Conservation (phyloP, 441 rosid species). For the California macrophylla region DNA sequence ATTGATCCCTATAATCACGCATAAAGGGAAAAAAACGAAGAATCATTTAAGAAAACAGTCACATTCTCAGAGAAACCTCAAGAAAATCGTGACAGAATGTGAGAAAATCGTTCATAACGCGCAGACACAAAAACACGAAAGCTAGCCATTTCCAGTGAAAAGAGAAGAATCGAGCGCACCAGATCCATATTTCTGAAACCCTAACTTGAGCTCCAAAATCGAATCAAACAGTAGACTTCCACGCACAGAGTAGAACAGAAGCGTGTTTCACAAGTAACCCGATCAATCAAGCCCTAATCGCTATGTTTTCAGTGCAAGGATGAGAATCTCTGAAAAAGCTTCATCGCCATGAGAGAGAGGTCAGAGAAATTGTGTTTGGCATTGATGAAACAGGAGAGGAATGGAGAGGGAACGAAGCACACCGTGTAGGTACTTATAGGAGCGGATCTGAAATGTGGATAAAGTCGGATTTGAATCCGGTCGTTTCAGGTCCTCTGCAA, state of each 20-base stretch:
- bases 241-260: neutral
- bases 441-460: conserved; percentile 13
- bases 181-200: conserved; percentile 34
- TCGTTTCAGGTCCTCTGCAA: neutral
- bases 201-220: conserved; percentile 21
- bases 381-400: conserved; percentile 13
- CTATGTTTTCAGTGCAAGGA: neutral
- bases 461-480: neutral
- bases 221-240: conserved; percentile 1
- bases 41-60: conserved; percentile 10
- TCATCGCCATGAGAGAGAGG: conserved; percentile 9
- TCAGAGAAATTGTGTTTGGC: neutral
- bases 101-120: conserved; percentile 2
- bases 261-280: neutral
- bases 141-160: neutral
- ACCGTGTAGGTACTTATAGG: conserved; percentile 16
- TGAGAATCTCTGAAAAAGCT: neutral
- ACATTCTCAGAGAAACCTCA: conserved; percentile 6
- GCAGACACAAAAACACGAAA: neutral
- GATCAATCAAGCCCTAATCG: neutral
- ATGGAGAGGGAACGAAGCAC: neutral
- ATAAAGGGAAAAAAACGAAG: neutral
- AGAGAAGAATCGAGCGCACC: conserved; percentile 26
- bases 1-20: neutral
- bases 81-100: neutral